Conservation (phyloP, 192 early-diverging fungal species). For the Rhizoclosmatium globosum region DNA sequence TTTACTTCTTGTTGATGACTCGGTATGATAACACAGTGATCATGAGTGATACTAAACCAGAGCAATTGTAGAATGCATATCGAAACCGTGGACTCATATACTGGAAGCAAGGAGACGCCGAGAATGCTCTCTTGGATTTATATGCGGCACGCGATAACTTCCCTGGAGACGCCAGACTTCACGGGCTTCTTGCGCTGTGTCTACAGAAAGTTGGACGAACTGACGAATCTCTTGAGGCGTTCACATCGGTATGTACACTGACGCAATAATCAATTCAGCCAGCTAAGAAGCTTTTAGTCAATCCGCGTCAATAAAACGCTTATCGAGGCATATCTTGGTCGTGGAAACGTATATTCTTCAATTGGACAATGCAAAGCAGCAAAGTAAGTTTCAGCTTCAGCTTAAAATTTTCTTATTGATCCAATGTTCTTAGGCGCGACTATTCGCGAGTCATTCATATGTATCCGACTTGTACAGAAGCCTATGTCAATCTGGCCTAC, state of each 20-base stretch:
- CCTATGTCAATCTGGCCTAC: slow-evolving; percentile 63
- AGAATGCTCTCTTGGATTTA: slow-evolving; percentile 63
- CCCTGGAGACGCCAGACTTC: slow-evolving; percentile 59
- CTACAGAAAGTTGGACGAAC: slow-evolving; percentile 58
- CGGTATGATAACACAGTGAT: slow-evolving; percentile 32
- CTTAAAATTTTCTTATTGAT: neutral
- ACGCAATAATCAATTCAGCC: neutral
- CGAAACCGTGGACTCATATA: slow-evolving; percentile 63
- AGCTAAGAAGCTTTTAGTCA: slow-evolving; percentile 34
- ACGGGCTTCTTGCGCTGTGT: slow-evolving; percentile 55
- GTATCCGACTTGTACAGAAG: slow-evolving; percentile 58
- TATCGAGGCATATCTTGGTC: slow-evolving; percentile 58
- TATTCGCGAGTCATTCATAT: slow-evolving; percentile 63
- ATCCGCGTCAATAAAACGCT: slow-evolving; percentile 53
- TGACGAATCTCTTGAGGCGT: slow-evolving; percentile 55
- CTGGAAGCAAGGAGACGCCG: slow-evolving; percentile 62
- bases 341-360: slow-evolving; percentile 60
- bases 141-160: slow-evolving; percentile 59
- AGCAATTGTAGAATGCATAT: slow-evolving; percentile 57
- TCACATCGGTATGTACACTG: slow-evolving; percentile 44
- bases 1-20: slow-evolving; percentile 54
- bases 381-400: slow-evolving; percentile 16
- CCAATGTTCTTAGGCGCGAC: slow-evolving; percentile 45
- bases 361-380: slow-evolving; percentile 32
- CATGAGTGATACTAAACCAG: neutral